phyloP scores from a whole-genome alignment of 768 basidiomycete species.

The Tulasnella sp. region DNA sequence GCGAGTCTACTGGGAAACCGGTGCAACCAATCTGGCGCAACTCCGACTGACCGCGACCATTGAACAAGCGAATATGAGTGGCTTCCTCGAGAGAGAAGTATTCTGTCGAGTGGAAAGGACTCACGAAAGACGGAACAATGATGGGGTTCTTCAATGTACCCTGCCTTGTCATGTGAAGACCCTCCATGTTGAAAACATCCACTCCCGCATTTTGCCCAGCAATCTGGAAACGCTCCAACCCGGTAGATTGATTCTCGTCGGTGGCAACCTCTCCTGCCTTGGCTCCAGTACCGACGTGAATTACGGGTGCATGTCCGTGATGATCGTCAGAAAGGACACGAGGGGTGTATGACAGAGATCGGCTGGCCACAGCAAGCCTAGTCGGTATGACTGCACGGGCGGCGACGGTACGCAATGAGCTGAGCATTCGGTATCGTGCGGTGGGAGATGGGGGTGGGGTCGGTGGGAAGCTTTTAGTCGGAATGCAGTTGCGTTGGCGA shows the following conservation, averaged over 20 bases:
- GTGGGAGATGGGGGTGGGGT: background rate
- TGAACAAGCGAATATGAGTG: no score
- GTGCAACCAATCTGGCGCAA: constrained; percentile 90
- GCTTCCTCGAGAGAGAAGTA: background rate
- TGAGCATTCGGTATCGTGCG: constrained; percentile 2
- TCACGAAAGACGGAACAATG: constrained; percentile 74
- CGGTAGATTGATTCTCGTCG: constrained; percentile 85
- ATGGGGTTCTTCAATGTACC: constrained; percentile 85
- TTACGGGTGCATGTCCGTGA: constrained; percentile 34
- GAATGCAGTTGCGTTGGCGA: background rate
- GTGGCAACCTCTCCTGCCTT: constrained; percentile 64
- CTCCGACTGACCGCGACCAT: constrained; percentile 42
- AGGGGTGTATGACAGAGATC: constrained; percentile 4
- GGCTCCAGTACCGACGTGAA: constrained; percentile 60
- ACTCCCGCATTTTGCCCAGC: constrained; percentile 81
- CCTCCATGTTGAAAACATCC: constrained; percentile 79
- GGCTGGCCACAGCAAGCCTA: background rate
- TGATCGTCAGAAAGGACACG: constrained; percentile 1
- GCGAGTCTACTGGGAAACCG: constrained; percentile 88
- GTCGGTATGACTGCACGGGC: constrained; percentile 6
- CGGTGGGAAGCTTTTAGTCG: background rate
- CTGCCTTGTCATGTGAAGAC: constrained; percentile 72
- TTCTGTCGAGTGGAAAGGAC: constrained; percentile 26
- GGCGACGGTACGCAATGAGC: constrained; percentile 8
- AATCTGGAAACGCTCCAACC: constrained; percentile 91